These are phyloP conservation scores for Picocystis sp. DNA, from an alignment of 163 green algal species.

Conservation along the genomic window DNA sequence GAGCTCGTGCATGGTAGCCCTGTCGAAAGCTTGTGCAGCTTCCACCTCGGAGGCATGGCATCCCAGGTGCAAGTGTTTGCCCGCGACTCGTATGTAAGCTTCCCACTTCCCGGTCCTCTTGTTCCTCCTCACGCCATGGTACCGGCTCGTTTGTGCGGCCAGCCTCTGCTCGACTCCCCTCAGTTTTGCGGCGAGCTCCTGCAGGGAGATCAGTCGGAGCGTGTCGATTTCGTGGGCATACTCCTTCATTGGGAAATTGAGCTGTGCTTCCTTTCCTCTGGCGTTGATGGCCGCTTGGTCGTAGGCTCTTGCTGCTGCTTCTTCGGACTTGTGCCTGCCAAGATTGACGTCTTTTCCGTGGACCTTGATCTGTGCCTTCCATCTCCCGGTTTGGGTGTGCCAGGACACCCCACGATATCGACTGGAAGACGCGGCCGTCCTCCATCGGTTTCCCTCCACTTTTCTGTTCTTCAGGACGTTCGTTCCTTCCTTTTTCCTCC, in stretches of 20 bases:
- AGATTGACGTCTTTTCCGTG: constrained; percentile 12
- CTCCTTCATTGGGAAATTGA: constrained; percentile 8
- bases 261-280: constrained; percentile 9
- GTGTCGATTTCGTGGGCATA: background rate
- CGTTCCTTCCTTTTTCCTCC: no score
- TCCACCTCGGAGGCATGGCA: constrained; percentile 10
- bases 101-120: constrained; percentile 14
- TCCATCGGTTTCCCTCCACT: background rate
- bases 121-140: constrained; percentile 11
- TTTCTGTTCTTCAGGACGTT: no score
- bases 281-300: constrained; percentile 10
- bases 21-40: no score
- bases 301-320: constrained; percentile 11
- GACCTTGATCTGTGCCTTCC: constrained; percentile 16
- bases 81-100: constrained; percentile 12
- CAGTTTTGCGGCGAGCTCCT: constrained; percentile 9
- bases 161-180: constrained; percentile 7
- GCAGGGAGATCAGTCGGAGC: constrained; percentile 1
- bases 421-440: background rate
- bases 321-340: constrained; percentile 7
- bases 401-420: constrained; percentile 10
- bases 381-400: constrained; percentile 13
- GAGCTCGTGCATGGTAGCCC: no score
- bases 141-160: constrained; percentile 6
- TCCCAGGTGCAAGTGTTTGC: constrained; percentile 13